Percentiles rank a stretch among this genome's conserved stretches.
Conservation (phyloP, 805 yeast genomes). For the Metschnikowia sp. region DNA sequence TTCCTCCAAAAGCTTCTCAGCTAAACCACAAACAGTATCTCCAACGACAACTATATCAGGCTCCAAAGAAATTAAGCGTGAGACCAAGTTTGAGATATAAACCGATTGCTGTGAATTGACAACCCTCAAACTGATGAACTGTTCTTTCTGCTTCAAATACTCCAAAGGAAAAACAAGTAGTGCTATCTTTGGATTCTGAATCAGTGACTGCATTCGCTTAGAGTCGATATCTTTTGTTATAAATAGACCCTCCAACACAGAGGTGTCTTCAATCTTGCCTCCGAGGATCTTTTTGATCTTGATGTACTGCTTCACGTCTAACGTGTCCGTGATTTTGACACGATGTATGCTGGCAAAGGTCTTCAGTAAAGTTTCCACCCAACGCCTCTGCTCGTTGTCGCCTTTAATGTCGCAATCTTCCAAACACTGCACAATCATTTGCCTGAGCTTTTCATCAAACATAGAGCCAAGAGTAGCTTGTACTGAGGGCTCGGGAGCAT, state of each 20-base stretch:
- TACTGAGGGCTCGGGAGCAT: not conserved
- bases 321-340: constrained; percentile 61
- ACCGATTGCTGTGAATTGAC: constrained; percentile 86
- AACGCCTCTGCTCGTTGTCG: constrained; percentile 37
- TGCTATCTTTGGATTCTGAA: constrained; percentile 71
- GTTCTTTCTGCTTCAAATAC: constrained; percentile 72
- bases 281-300: constrained; percentile 85
- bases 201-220: constrained; percentile 65
- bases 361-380: constrained; percentile 59
- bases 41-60: constrained; percentile 81
- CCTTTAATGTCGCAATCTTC: constrained; percentile 53
- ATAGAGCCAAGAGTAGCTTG: constrained; percentile 6
- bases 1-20: constrained; percentile 64
- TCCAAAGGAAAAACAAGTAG: constrained; percentile 87
- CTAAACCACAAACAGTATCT: constrained; percentile 78
- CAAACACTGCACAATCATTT: constrained; percentile 56
- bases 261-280: constrained; percentile 58
- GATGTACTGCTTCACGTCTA: constrained; percentile 85
- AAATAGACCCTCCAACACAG: constrained; percentile 70
- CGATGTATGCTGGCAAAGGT: constrained; percentile 5
- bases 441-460: constrained; percentile 45
- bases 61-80: constrained; percentile 66
- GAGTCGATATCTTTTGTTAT: constrained; percentile 82
- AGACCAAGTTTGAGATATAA: constrained; percentile 75
- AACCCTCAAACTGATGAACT: constrained; percentile 77